phyloP scores from a whole-genome alignment of 1,284 basidiomycete genomes.

The Moniliella sp. region DNA sequence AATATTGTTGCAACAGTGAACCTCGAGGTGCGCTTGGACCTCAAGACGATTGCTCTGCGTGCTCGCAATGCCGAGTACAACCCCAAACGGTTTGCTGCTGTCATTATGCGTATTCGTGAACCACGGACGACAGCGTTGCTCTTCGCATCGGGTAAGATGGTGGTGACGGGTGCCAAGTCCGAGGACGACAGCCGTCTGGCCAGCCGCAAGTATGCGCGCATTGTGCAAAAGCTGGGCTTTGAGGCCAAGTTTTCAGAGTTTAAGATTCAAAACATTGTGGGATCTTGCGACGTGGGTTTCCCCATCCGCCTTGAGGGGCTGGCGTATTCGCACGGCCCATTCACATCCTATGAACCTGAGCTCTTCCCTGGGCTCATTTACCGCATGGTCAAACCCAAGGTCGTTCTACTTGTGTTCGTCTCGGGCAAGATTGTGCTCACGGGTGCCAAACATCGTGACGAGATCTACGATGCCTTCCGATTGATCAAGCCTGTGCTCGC shows the following conservation, averaged over 20 bases:
- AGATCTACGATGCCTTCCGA: slow-evolving; percentile 98
- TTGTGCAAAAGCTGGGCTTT: slow-evolving; percentile 97
- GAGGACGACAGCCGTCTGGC: slow-evolving; percentile 93
- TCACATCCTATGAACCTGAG: slow-evolving; percentile 92
- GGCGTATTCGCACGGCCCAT: slow-evolving; percentile 91
- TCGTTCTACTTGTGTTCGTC: slow-evolving; percentile 33
- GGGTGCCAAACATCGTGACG: slow-evolving; percentile 59
- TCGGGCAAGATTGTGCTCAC: slow-evolving; percentile 93
- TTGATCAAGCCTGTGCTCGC: slow-evolving; percentile 56
- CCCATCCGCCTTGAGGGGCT: slow-evolving; percentile 93
- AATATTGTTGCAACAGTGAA: slow-evolving; percentile 99
- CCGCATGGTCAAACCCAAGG: slow-evolving; percentile 98
- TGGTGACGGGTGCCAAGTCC: slow-evolving; percentile 94
- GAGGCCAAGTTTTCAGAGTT: slow-evolving; percentile 98
- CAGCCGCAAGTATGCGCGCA: slow-evolving; percentile 93
- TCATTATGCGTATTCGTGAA: slow-evolving; percentile 99
- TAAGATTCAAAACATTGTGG: slow-evolving; percentile 99
- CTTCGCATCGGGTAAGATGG: slow-evolving; percentile 99
- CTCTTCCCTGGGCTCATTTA: slow-evolving; percentile 97
- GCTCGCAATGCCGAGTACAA: slow-evolving; percentile 98
- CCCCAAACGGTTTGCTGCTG: slow-evolving; percentile 99
- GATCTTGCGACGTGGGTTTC: slow-evolving; percentile 89
- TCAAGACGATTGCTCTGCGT: slow-evolving; percentile 95
- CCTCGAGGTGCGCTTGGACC: slow-evolving; percentile 78
- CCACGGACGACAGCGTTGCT: slow-evolving; percentile 98